phyloP scores from a whole-genome alignment of 768 basidiomycete genomes.

The Boletus subcaerulescens region DNA sequence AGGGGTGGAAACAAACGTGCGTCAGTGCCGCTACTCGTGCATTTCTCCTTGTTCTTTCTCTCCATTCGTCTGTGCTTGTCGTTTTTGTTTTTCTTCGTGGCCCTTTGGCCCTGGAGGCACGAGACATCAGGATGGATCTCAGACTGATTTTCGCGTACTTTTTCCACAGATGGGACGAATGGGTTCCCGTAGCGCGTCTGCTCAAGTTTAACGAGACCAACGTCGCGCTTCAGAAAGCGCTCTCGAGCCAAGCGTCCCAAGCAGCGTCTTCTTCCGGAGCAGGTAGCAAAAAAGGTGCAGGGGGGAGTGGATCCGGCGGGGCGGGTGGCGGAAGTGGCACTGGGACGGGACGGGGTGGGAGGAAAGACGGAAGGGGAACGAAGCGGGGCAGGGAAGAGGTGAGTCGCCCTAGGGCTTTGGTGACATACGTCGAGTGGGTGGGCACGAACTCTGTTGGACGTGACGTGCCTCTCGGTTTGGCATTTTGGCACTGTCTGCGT shows the following conservation, averaged over 20 bases:
- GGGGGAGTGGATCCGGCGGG: slow-evolving; percentile 26
- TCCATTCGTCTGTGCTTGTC: background rate
- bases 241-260: slow-evolving; percentile 47
- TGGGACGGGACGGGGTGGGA: slow-evolving; percentile 30
- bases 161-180: slow-evolving; percentile 32
- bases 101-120: background rate
- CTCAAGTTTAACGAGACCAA: slow-evolving; percentile 85
- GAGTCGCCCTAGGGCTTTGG: slow-evolving; percentile 17
- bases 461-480: background rate
- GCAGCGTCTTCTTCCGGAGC: slow-evolving; percentile 37
- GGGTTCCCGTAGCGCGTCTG: slow-evolving; percentile 80
- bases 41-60: background rate
- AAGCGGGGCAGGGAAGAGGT: slow-evolving; percentile 78
- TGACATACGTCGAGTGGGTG: no score
- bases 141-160: background rate
- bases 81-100: background rate
- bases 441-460: background rate
- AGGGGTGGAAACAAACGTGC: slow-evolving; percentile 98
- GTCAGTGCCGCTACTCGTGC: slow-evolving; percentile 22
- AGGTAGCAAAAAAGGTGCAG: slow-evolving; percentile 25
- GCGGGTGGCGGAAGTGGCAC: slow-evolving; percentile 21
- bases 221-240: slow-evolving; percentile 69
- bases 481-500: no score
- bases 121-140: background rate
- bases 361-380: slow-evolving; percentile 67